Percentiles rank a stretch among this genome's conserved stretches.
Conservation (phyloP, 2,329 filamentous ascomycete species). For the Neofusicoccum sp. region DNA sequence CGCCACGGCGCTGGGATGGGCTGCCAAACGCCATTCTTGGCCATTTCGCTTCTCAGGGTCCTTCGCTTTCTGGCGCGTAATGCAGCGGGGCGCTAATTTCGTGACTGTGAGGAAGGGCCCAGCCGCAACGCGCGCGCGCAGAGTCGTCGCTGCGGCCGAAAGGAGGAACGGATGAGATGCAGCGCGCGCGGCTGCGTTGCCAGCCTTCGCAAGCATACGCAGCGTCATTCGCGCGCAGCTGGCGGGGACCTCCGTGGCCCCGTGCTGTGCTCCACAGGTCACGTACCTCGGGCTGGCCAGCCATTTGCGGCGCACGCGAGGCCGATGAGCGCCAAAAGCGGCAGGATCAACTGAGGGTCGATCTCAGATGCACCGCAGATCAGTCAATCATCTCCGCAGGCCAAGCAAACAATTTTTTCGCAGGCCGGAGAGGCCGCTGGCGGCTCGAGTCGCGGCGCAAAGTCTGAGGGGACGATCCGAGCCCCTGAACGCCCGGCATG, state of each 20-base stretch:
- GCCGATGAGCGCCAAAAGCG: not conserved
- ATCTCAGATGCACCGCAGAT: slow-evolving; percentile 14
- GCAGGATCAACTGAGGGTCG: not conserved
- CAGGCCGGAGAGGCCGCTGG: not conserved
- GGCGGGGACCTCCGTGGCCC: not conserved
- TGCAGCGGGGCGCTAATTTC: not conserved
- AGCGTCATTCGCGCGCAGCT: not conserved
- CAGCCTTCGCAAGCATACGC: not conserved
- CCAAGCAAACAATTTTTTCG: not conserved
- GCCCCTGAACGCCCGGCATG: not conserved
- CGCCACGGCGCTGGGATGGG: not conserved
- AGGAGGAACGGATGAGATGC: not conserved
- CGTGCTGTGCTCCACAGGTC: not conserved
- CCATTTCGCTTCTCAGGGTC: not conserved
- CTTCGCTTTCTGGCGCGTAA: not conserved
- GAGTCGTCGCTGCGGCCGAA: not conserved
- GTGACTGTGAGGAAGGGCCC: not conserved
- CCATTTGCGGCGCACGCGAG: not conserved
- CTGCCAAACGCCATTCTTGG: not conserved
- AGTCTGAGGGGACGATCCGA: not conserved
- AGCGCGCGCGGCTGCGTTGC: not conserved
- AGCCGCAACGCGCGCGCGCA: not conserved
- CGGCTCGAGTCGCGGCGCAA: not conserved
- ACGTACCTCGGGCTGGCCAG: slow-evolving; percentile 5
- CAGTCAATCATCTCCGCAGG: not conserved